Base-by-base conservation (phyloP, 768 basidiomycete species). In the Brasilioporus rufonigricans region DNA sequence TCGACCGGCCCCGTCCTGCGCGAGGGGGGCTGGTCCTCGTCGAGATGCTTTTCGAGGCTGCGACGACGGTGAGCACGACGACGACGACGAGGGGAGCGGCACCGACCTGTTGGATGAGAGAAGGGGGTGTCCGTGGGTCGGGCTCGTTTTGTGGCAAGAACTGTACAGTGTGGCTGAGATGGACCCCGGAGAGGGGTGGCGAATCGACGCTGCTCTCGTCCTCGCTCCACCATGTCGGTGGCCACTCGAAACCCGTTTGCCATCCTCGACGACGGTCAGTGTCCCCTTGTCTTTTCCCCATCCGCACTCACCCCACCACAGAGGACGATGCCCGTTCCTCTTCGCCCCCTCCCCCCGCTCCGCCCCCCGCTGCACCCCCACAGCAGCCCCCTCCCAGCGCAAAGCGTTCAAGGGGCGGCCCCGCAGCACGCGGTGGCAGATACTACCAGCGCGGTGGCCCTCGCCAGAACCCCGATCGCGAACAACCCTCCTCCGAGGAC, bases 31-130 rank as follows among this genome's bases (percentile, higher is more conserved):
- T 74, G 76, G 74, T 83, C 89, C 65, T 91, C 87, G 79, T 84
- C 80, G 86, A 91, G 90, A 91, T 91, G 90, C 90, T 92, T 92
- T 62, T 89, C 82, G 1, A 67, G 80, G 82, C 88, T 90, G 59
- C 1, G 4, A 13, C 1, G 3, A 5, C 11, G 27, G 31, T 65
- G 51, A 62, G 51, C 26, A 33, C 54, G 27, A 5, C 32, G 49
- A 39, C 19, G 29, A 9, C 1, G 18, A 13, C 13, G 7, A 9
- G 6, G 7, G 4, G 19, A 12, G 8, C 2, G 3, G 2, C 9
- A 57, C 64, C 5, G 2, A 85, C 86, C 84, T 86, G 87, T 84
- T n/a, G 2, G 21, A 14, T 33, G 31, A 32, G 21, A 24, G n/a
- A 18, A n/a, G 4, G 32, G 41, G 49, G 39, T 48, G 32, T 16